phyloP scores from a whole-genome alignment of 768 basidiomycete species.

The Pleurotus cornucopiae region DNA sequence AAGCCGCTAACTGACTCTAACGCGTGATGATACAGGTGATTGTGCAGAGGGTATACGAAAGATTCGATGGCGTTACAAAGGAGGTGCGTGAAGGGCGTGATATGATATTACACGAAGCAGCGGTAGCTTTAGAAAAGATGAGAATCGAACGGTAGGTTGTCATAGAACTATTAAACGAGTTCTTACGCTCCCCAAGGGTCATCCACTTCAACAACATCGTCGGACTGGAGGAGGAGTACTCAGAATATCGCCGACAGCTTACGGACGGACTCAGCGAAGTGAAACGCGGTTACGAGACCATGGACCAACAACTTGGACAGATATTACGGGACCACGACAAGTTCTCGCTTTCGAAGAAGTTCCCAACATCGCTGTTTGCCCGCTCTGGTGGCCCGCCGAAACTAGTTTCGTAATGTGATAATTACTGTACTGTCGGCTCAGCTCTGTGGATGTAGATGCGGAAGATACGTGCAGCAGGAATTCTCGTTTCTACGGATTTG shows the following conservation, averaged over 20 bases:
- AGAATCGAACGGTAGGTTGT: slow-evolving; percentile 34
- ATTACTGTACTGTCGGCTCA: background rate
- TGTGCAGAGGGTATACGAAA: slow-evolving; percentile 38
- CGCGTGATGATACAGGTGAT: slow-evolving; percentile 33
- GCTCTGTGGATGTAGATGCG: background rate
- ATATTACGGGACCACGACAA: slow-evolving; percentile 47
- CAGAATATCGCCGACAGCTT: slow-evolving; percentile 35
- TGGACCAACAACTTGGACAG: slow-evolving; percentile 28
- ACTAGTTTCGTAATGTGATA: background rate
- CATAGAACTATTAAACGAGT: background rate
- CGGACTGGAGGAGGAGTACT: slow-evolving; percentile 52
- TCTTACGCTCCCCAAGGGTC: slow-evolving; percentile 28
- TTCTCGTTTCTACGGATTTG: too few relatives aligned
- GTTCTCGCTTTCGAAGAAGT: slow-evolving; percentile 42
- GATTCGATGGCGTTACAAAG: slow-evolving; percentile 43
- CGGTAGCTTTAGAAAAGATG: slow-evolving; percentile 41
- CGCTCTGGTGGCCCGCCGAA: background rate
- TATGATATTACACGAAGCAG: slow-evolving; percentile 42
- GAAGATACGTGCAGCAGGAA: background rate
- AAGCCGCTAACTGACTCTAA: too few relatives aligned
- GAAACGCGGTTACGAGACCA: slow-evolving; percentile 32
- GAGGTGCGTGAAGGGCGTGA: slow-evolving; percentile 40
- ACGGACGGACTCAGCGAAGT: slow-evolving; percentile 37
- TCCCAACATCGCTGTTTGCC: slow-evolving; percentile 40
- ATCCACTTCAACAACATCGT: slow-evolving; percentile 50